Conservation (phyloP, 352 stramenopile species). For the Phytophthora melonis region DNA sequence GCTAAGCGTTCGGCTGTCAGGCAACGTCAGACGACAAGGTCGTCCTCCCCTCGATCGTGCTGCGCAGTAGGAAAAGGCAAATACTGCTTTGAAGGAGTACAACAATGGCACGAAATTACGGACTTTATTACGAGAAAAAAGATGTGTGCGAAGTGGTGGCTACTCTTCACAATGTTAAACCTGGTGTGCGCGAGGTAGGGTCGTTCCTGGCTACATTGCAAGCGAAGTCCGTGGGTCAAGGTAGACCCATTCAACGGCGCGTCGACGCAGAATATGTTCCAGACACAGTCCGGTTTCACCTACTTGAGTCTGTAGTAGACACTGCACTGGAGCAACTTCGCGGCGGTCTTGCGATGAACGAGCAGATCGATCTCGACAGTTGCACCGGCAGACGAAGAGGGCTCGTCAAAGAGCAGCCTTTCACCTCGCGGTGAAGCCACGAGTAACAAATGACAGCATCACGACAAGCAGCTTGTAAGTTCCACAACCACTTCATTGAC, state of each 20-base stretch:
- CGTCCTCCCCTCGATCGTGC: not conserved
- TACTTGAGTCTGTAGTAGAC: too few relatives aligned
- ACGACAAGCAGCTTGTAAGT: slow-evolving; percentile 9
- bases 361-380: too few relatives aligned
- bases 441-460: not conserved
- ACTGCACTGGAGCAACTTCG: too few relatives aligned
- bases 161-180: too few relatives aligned
- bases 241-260: too few relatives aligned
- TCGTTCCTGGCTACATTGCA: too few relatives aligned
- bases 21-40: not conserved
- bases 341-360: too few relatives aligned
- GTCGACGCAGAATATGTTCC: too few relatives aligned
- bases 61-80: not conserved
- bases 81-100: not conserved
- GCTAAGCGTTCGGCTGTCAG: not conserved
- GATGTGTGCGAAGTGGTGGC: too few relatives aligned
- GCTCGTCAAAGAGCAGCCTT: not conserved
- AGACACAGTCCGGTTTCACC: too few relatives aligned
- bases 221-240: too few relatives aligned
- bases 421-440: not conserved
- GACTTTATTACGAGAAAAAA: not conserved
- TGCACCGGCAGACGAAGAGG: not conserved
- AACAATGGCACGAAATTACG: not conserved
- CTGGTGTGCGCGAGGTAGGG: too few relatives aligned
- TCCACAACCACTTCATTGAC: slow-evolving; percentile 21